phyloP scores from a whole-genome alignment of 2,329 filamentous ascomycete species.

The Tolypocladium pustulatum region DNA sequence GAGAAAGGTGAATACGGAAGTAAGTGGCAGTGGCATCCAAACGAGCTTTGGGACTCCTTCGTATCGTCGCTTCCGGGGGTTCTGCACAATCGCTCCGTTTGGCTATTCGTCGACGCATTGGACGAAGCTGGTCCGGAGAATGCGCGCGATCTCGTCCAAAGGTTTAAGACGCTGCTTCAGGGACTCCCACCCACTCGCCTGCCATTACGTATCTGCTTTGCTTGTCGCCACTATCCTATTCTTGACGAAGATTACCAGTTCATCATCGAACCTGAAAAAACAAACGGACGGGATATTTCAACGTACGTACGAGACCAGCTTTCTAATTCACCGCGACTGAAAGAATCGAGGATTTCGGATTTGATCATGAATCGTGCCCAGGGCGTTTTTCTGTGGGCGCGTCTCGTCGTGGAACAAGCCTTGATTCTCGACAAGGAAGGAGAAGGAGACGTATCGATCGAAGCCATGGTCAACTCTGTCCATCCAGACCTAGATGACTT shows the following conservation, averaged over 20 bases:
- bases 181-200: neutral
- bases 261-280: conserved; percentile 17
- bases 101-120: conserved; percentile 23
- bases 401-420: conserved; percentile 13
- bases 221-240: conserved; percentile 21
- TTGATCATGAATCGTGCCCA: conserved; percentile 7
- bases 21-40: conserved; percentile 16
- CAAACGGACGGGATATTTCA: conserved; percentile 19
- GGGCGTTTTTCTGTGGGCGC: conserved; percentile 26
- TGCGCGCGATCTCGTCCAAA: conserved; percentile 9
- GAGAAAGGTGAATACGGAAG: neutral
- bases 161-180: conserved; percentile 9
- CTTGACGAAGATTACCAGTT: conserved; percentile 8
- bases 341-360: too few relatives aligned
- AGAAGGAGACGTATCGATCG: conserved; percentile 3
- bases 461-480: conserved; percentile 4
- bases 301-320: conserved; percentile 16
- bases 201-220: conserved; percentile 17
- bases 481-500: conserved; percentile 12
- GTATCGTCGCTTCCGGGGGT: conserved; percentile 9
- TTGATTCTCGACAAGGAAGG: conserved; percentile 11
- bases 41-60: conserved; percentile 12
- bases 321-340: conserved; percentile 16
- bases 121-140: conserved; percentile 19
- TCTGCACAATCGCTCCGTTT: conserved; percentile 9